Evolutionary conservation across 805 yeast genomes (phyloP).

Genomic region (Starmera dryadoides): DNA sequence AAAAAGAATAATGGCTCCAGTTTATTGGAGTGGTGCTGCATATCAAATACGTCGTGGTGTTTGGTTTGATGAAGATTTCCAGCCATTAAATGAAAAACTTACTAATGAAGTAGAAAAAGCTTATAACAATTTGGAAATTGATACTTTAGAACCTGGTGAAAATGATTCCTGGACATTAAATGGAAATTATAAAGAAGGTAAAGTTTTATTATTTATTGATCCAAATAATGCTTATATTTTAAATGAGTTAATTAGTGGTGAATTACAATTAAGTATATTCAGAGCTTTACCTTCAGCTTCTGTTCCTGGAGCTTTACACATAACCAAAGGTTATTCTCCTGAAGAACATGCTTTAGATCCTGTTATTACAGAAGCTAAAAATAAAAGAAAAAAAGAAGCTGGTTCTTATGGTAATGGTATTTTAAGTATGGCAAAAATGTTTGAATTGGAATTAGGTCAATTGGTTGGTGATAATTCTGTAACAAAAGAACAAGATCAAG

Average conservation of each 20-base stretch:
- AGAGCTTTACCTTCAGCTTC: constrained; percentile 27
- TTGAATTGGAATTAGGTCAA: constrained; percentile 14
- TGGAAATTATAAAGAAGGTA: constrained; percentile 25
- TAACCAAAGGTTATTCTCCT: constrained; percentile 41
- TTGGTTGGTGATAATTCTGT: constrained; percentile 15
- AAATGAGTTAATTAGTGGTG: constrained; percentile 35
- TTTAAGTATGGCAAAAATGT: constrained; percentile 7
- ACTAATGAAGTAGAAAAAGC: constrained; percentile 55
- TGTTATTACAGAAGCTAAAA: background rate
- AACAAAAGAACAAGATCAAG: constrained; percentile 13
- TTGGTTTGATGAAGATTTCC: constrained; percentile 64
- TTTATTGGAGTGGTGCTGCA: constrained; percentile 84
- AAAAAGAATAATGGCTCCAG: constrained; percentile 50
- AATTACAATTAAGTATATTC: constrained; percentile 28
- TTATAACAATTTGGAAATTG: constrained; percentile 23
- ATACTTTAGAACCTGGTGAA: constrained; percentile 10
- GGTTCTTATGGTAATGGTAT: background rate
- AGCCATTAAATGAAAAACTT: constrained; percentile 43
- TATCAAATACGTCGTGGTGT: constrained; percentile 79
- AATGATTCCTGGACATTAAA: constrained; percentile 7
- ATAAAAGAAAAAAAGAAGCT: background rate
- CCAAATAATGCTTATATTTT: constrained; percentile 38
- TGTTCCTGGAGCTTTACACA: constrained; percentile 38
- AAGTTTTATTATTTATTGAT: constrained; percentile 33
- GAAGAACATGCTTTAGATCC: constrained; percentile 1